phyloP scores from a whole-genome alignment of 345 rosid species.

The Barbarea vulgaris region DNA sequence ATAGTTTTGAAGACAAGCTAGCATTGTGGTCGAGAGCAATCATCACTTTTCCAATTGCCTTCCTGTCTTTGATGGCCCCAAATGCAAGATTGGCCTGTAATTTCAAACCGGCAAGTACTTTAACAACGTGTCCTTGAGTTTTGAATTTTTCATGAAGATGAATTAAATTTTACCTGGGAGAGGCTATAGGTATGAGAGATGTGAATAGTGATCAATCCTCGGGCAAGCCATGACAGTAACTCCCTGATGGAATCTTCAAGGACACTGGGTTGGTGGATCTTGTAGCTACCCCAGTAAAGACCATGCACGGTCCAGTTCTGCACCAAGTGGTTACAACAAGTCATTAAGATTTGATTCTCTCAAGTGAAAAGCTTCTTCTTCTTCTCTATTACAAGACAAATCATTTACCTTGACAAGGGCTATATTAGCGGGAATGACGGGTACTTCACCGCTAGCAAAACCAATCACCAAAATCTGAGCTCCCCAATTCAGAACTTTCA shows the following conservation, averaged over 20 bases:
- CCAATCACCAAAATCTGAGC: conserved; percentile 90
- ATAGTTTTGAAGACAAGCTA: conserved; percentile 62
- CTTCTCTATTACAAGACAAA: conserved; percentile 8
- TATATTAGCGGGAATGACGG: conserved; percentile 79
- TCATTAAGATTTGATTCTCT: conserved; percentile 12
- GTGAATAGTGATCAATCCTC: conserved; percentile 66
- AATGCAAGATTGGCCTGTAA: conserved; percentile 85
- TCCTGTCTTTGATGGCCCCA: conserved; percentile 76
- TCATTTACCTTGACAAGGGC: conserved; percentile 83
- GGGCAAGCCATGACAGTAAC: conserved; percentile 77
- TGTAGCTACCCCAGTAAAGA: conserved; percentile 94
- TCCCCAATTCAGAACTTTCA: conserved; percentile 93
- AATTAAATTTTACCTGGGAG: conserved; percentile 57
- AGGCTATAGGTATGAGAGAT: conserved; percentile 71
- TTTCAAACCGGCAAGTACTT: not conserved
- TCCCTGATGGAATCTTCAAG: conserved; percentile 74
- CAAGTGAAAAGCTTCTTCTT: conserved; percentile 9
- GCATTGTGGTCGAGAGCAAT: conserved; percentile 51
- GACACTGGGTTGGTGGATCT: conserved; percentile 58
- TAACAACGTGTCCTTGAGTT: not conserved
- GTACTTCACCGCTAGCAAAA: conserved; percentile 91
- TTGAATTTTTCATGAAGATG: not conserved
- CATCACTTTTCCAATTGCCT: conserved; percentile 92
- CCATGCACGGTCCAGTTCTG: conserved; percentile 99
- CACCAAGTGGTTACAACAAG: conserved; percentile 24